A percentile compares a stretch with the other conserved stretches of the same genome.
Conservation (phyloP, 2,329 filamentous ascomycete species). For the Cryphonectria naterciae region DNA sequence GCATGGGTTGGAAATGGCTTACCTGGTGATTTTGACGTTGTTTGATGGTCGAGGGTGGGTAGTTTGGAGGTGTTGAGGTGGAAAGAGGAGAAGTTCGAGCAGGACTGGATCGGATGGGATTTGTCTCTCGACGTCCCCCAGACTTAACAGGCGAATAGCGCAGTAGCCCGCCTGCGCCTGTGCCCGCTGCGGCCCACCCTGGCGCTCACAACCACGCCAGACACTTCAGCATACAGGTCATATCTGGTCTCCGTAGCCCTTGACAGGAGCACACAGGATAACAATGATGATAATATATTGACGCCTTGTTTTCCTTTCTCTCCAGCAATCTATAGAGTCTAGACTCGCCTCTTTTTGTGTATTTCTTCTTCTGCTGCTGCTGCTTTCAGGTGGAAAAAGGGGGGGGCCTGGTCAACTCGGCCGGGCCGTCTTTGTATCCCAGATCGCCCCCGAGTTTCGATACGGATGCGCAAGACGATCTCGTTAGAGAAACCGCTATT, state of each 20-base stretch:
- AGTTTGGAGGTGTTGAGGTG: slow-evolving; percentile 37
- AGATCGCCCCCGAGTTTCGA: slow-evolving; percentile 11
- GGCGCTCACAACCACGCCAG: slow-evolving; percentile 20
- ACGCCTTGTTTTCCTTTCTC: not conserved
- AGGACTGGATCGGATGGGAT: slow-evolving; percentile 32
- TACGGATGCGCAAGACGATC: slow-evolving; percentile 11
- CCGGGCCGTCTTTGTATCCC: slow-evolving; percentile 3
- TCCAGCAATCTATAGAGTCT: not conserved
- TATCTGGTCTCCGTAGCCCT: not conserved
- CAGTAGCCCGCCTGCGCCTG: slow-evolving; percentile 30
- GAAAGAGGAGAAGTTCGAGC: slow-evolving; percentile 39
- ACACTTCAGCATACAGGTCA: slow-evolving; percentile 13
- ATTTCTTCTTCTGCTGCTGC: too few relatives aligned
- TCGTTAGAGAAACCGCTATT: not conserved
- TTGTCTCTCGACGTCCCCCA: slow-evolving; percentile 31
- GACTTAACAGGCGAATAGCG: slow-evolving; percentile 30
- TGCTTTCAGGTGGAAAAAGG: not conserved
- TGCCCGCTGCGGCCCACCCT: slow-evolving; percentile 29
- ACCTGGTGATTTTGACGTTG: slow-evolving; percentile 34
- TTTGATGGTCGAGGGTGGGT: slow-evolving; percentile 37
- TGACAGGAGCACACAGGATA: slow-evolving; percentile 3
- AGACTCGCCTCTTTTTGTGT: not conserved
- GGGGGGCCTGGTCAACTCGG: not conserved
- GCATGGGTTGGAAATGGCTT: slow-evolving; percentile 32
- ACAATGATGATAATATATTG: not conserved